Evolutionary conservation across 1,284 basidiomycete species (phyloP).

Genomic region (Cryptococcus wingfieldii): DNA sequence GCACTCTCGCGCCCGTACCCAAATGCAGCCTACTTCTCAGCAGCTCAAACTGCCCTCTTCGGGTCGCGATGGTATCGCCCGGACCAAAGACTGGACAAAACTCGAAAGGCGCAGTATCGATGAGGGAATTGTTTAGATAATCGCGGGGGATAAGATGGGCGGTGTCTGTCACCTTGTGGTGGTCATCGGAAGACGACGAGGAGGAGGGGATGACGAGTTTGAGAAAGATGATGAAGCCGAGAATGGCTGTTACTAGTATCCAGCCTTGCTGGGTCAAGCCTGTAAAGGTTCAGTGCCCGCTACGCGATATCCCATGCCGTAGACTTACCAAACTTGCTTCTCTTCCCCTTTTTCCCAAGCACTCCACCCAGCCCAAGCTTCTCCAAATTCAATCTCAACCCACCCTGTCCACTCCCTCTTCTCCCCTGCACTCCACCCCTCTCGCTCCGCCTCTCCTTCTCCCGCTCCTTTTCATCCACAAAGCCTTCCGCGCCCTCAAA

Average conservation of each 20-base stretch:
- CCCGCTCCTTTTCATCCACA: neutral
- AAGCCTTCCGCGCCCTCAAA: neutral
- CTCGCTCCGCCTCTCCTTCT: neutral
- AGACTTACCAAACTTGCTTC: constrained; percentile 9
- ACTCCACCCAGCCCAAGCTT: constrained; percentile 8
- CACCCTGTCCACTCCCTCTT: constrained; percentile 4
- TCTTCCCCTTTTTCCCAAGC: constrained; percentile 9
- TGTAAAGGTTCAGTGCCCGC: neutral
- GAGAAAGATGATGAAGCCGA: constrained; percentile 30
- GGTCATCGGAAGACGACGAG: constrained; percentile 53
- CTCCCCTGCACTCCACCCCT: constrained; percentile 7
- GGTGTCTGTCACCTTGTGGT: constrained; percentile 34
- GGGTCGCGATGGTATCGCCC: constrained; percentile 68
- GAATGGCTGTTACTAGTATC: constrained; percentile 27
- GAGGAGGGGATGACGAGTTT: constrained; percentile 26
- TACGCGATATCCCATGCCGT: neutral
- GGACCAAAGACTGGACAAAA: constrained; percentile 87
- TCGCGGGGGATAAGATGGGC: constrained; percentile 49
- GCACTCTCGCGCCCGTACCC: constrained; percentile 77
- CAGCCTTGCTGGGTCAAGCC: constrained; percentile 37
- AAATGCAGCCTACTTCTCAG: constrained; percentile 72
- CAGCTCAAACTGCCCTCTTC: constrained; percentile 72
- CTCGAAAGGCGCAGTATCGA: constrained; percentile 68
- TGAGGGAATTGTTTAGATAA: constrained; percentile 50
- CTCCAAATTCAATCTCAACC: constrained; percentile 3